Evolutionary conservation across 768 basidiomycete species (phyloP), one percentile per base, ranked within the genome.

Genomic region (Lactarius quietus): DNA sequence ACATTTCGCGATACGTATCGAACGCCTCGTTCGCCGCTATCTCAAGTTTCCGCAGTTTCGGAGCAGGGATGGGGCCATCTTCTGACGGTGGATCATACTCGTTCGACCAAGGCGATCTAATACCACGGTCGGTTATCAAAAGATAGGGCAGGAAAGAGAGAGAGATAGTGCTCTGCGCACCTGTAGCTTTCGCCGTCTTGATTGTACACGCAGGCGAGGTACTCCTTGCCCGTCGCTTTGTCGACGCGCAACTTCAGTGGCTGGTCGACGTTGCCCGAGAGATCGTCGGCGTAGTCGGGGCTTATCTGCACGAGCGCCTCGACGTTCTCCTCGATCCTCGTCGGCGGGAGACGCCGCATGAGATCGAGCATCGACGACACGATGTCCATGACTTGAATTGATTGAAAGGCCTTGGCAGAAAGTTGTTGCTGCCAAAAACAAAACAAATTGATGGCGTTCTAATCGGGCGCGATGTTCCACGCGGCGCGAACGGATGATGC

Each of bases 51-150:
- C 97, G 86, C 64, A 98, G 83, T 73, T 88, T 92, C 20, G 87
- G 77, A 9, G 89, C 87, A 0, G 97, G 97, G 2, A 85, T 79
- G 4, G 95, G 95, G 2, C 93, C 96, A 68, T 96, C 93, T 23
- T 95, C 89, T 53, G 94, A 76, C 1, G 90, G 90, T 28, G 95
- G 92, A 68, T 94, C 89, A 73, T 98, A 99, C 73, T 92, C 89
- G 74, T 98, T 99, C 28, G 95, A 95, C 95, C 96, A 98, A 9
- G 97, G 97, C 3, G 97, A 99, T 72, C 96, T 99, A 66, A 35
- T 35, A 4, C 35, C 35, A 7, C 3, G n/a, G n/a, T n/a, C n/a
- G n/a, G n/a, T n/a, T n/a, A n/a, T n/a, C n/a, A n/a, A n/a, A n/a
- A n/a, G n/a, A n/a, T n/a, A n/a, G n/a, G n/a, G n/a, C n/a, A n/a